Conservation (phyloP, 345 rosid genomes). For the Cochlearia excelsa region DNA sequence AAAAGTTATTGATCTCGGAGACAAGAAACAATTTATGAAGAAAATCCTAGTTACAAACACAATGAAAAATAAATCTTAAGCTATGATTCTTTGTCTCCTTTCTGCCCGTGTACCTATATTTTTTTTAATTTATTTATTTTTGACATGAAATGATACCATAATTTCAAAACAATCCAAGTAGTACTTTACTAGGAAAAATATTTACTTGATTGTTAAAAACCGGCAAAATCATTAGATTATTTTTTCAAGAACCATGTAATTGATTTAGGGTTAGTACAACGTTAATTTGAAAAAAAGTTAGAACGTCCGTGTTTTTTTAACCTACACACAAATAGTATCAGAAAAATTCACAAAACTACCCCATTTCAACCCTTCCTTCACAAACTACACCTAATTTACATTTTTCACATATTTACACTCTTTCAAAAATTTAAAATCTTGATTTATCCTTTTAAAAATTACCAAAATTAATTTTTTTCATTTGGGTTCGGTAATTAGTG, state of each 20-base stretch:
- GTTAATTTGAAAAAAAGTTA: not conserved
- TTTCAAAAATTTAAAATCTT: too few species aligned
- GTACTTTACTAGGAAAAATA: not conserved
- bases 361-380: too few species aligned
- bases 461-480: too few species aligned
- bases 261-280: not conserved
- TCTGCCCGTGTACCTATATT: constrained; percentile 32
- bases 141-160: constrained; percentile 1
- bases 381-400: too few species aligned
- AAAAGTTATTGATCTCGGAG: not conserved
- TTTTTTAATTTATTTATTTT: not conserved
- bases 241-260: constrained; percentile 4
- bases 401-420: too few species aligned
- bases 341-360: too few species aligned
- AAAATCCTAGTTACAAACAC: constrained; percentile 28
- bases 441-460: too few species aligned
- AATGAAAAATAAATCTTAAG: constrained; percentile 22
- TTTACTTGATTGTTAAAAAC: not conserved
- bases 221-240: not conserved
- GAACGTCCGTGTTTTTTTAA: too few species aligned
- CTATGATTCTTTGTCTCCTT: constrained; percentile 36
- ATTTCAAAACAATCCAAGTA: constrained; percentile 12
- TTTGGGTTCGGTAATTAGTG: too few species aligned
- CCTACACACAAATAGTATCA: too few species aligned
- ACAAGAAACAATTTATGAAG: constrained; percentile 5